phyloP scores from a whole-genome alignment of 2,329 filamentous ascomycete genomes.

The Aphanoascus verrucosus region DNA sequence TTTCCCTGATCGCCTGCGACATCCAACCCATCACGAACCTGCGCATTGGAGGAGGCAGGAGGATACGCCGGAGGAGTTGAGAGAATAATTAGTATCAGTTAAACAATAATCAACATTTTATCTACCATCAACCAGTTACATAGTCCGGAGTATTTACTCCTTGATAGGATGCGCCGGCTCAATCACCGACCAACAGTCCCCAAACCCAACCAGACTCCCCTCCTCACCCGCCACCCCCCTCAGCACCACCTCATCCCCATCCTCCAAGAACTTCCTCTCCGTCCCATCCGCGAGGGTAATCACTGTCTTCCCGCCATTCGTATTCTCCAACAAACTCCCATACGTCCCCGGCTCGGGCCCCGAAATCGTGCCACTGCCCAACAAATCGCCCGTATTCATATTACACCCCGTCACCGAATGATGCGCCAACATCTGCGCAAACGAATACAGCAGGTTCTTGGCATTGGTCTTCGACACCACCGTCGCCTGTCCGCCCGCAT shows the following conservation, averaged over 20 bases:
- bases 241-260: constrained; percentile 60
- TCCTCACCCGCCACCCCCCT: constrained; percentile 56
- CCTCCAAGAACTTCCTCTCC: constrained; percentile 59
- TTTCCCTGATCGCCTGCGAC: constrained; percentile 44
- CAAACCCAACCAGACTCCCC: constrained; percentile 63
- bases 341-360: constrained; percentile 48
- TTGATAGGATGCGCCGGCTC: constrained; percentile 13
- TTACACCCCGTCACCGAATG: constrained; percentile 67
- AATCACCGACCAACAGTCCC: constrained; percentile 36
- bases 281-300: constrained; percentile 54
- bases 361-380: constrained; percentile 71
- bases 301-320: constrained; percentile 54
- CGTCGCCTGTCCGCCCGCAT: constrained; percentile 40
- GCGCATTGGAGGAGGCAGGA: constrained; percentile 46
- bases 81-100: no score
- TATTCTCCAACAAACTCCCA: constrained; percentile 64
- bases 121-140: background rate
- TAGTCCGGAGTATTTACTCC: background rate
- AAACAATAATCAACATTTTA: no score
- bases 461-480: constrained; percentile 52
- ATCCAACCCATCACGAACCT: constrained; percentile 52
- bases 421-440: constrained; percentile 72
- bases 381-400: constrained; percentile 60
- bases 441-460: constrained; percentile 65
- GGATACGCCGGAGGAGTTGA: constrained; percentile 43